Base-by-base conservation (phyloP, 202 grass and related monocot species). In the Zizania palustris region DNA sequence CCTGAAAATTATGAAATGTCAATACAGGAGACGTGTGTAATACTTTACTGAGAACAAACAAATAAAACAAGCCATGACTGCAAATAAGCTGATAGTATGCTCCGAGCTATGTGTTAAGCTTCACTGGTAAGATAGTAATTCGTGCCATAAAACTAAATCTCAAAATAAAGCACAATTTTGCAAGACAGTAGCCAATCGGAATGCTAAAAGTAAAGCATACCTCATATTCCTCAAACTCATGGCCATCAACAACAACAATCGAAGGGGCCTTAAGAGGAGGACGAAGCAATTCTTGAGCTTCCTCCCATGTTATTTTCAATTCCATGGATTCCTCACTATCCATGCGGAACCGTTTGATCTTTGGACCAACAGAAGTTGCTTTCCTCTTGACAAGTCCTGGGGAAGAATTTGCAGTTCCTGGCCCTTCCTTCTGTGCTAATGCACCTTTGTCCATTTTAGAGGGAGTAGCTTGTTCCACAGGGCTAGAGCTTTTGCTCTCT, bases 171-270 rank as follows among this genome's bases (percentile, higher is more conserved):
- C 48, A 18, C 43, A 42, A 40, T 20, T 70, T 37, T 6, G 40
- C 3, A 71, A 46, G 36, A 12, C 11, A 33, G 12, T 34, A 68
- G 35, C n/a, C 1, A 22, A 13, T 20, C 51, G 11, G 62, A 42
- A 67, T 41, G 45, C 12, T 71, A 7, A 53, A 53, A 71, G n/a
- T 54, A 48, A 79, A 73, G 2, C 72, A 72, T 81, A 96, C 96
- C 89, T 99, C 87, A 64, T 90, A 99, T 93, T 99, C 96, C 85
- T 99, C 96, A 70, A 99, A 92, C 72, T 96, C 89, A 89, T 89
- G 78, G 20, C 96, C 96, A 53, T 99, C 96, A 66, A 96, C 78
- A 20, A 93, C 71, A 67, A 88, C 86, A 76, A 99, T 59, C 15
- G 74, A 83, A 14, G 92, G 92, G 56, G 91, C 81, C 78, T 83